Conservation (phyloP, 164 flowering plant species). For the Euptelea pleiosperma region DNA sequence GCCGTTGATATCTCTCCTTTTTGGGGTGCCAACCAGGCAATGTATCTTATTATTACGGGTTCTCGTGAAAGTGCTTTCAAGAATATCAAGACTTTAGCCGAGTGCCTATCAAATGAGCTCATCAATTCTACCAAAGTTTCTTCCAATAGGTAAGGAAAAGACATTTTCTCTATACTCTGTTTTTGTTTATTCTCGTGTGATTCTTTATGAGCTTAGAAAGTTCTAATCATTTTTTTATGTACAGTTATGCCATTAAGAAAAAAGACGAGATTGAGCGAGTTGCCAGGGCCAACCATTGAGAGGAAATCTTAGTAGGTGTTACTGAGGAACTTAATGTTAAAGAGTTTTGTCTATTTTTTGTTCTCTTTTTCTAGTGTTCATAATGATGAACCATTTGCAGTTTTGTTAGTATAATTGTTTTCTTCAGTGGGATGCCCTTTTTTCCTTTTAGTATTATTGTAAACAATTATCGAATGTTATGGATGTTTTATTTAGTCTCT, state of each 20-base stretch:
- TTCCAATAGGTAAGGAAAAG: constrained; percentile 21
- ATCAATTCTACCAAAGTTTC: constrained; percentile 33
- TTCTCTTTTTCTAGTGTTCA: neutral
- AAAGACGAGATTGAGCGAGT: constrained; percentile 28
- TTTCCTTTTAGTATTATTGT: neutral
- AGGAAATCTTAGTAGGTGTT: neutral
- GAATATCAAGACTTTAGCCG: constrained; percentile 31
- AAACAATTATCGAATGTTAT: no score
- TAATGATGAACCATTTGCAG: neutral
- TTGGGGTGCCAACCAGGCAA: constrained; percentile 31
- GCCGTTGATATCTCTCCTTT: constrained; percentile 36
- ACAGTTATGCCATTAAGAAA: constrained; percentile 30
- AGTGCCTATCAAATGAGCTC: constrained; percentile 34
- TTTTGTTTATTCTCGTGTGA: neutral
- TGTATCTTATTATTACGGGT: constrained; percentile 29
- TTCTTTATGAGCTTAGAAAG: neutral
- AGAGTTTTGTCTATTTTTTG: neutral
- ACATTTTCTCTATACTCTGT: neutral
- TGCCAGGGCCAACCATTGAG: constrained; percentile 28
- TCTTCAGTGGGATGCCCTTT: neutral
- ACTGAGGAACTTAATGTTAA: neutral
- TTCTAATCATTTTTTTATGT: neutral
- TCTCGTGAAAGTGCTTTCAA: constrained; percentile 36
- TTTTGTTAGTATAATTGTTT: neutral
- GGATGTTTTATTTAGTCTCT: no score